Percentiles rank a stretch among this genome's conserved stretches.
These are phyloP conservation scores for Brassica balearica DNA, from an alignment of 441 rosid genomes.

Conservation along the genomic window DNA sequence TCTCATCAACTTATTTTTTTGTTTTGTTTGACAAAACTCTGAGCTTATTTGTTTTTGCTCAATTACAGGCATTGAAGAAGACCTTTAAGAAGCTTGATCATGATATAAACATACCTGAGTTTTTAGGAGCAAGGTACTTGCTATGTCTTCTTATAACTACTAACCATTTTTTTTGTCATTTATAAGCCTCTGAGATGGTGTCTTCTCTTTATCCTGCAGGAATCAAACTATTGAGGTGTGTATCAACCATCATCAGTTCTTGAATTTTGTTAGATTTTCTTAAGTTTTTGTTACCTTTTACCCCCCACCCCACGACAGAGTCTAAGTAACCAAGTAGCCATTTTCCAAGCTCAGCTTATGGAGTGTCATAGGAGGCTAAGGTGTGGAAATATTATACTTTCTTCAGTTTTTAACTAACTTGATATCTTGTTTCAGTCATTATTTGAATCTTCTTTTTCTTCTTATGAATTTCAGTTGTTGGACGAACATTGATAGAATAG, in stretches of 20 bases:
- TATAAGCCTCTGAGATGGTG: slow-evolving; percentile 23
- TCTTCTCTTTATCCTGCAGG: slow-evolving; percentile 47
- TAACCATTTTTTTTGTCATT: slow-evolving; percentile 16
- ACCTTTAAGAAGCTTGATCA: slow-evolving; percentile 69
- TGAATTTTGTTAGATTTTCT: slow-evolving; percentile 5
- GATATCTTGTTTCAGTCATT: slow-evolving; percentile 26
- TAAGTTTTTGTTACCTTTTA: slow-evolving; percentile 10
- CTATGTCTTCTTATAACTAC: slow-evolving; percentile 9
- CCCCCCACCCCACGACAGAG: slow-evolving; percentile 44
- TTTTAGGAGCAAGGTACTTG: slow-evolving; percentile 60
- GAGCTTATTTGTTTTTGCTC: slow-evolving; percentile 30
- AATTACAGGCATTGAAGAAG: slow-evolving; percentile 56
- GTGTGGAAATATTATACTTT: no score
- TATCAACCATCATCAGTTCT: slow-evolving; percentile 16
- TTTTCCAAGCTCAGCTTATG: slow-evolving; percentile 52
- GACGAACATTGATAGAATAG: slow-evolving; percentile 62
- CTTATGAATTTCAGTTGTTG: slow-evolving; percentile 61
- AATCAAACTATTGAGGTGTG: slow-evolving; percentile 61
- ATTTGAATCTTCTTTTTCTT: slow-evolving; percentile 8
- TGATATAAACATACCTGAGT: slow-evolving; percentile 65
- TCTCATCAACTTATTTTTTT: background rate
- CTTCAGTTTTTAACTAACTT: background rate
- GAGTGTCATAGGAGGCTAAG: slow-evolving; percentile 44
- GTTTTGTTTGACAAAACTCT: background rate
- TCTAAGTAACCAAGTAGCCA: slow-evolving; percentile 53